Base-by-base conservation (phyloP, 2,329 filamentous ascomycete species). In the Xylaria sp. region DNA sequence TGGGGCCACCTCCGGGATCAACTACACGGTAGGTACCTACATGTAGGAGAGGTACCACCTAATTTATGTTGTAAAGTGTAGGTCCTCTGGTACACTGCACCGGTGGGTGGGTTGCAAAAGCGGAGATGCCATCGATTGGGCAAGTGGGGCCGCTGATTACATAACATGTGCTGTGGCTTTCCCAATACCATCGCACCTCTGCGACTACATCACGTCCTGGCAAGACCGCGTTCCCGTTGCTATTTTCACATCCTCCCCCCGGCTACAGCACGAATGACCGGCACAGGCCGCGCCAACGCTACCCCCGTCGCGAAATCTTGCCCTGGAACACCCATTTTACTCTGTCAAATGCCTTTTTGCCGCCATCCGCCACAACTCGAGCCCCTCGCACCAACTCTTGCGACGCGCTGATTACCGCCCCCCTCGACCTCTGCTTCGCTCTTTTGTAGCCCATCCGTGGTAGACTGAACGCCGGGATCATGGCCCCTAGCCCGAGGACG, bases 401-500 rank as follows among this genome's bases (percentile, higher is more conserved):
- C 75, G 75, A 77, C 76, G 75, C 75, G 75, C 75, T 78, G 76
- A 77, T 73, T 73, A 71, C 71, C 63, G 49, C 64, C 61, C 60
- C 56, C 27, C 57, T 29, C 65, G 58, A 61, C 15, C 50, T 61
- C 55, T 62, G 33, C 42, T 49, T 39, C 33, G 53, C 65, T 60
- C 31, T 39, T 44, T 42, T 27, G 36, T 42, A 47, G 61, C 58
- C 9, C 54, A 31, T 33, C 22, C 27, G 61, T 50, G 25, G 22
- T 58, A 38, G 22, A 22, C 53, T 38, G 22, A 50, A n/a, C 45
- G 27, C n/a, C 44, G 39, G n/a, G 47, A 71, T 22, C 55, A 78
- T 78, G 76, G 76, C 75, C 29, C 76, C 76, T 17, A 77, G 72
- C 51, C 76, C 76, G 9, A 73, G 76, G 64, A 78, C 76, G 44